Conservation (phyloP, 2,329 filamentous ascomycete genomes). For the Stagonosporopsis rhizophila region DNA sequence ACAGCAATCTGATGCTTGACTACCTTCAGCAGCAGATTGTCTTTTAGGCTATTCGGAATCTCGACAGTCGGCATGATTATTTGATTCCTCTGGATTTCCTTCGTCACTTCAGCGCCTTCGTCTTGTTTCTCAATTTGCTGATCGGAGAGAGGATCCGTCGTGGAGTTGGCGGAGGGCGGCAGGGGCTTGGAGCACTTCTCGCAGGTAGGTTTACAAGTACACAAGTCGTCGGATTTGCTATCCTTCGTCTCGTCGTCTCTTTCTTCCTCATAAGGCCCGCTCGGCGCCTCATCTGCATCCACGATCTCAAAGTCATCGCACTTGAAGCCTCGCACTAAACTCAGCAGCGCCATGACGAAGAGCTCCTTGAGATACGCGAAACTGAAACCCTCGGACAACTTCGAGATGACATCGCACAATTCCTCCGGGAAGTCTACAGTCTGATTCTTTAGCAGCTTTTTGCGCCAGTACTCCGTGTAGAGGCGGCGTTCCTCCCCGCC, state of each 20-base stretch:
- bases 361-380: conserved; percentile 54
- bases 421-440: conserved; percentile 48
- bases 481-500: conserved; percentile 39
- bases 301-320: conserved; percentile 37
- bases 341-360: conserved; percentile 49
- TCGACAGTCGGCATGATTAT: conserved; percentile 31
- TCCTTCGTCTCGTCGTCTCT: conserved; percentile 3
- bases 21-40: conserved; percentile 40
- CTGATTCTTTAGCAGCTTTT: conserved; percentile 43
- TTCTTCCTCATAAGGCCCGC: no score
- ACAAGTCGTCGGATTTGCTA: conserved; percentile 19
- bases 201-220: conserved; percentile 29
- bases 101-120: conserved; percentile 18
- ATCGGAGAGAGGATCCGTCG: background rate
- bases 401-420: conserved; percentile 41
- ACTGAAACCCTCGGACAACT: conserved; percentile 50
- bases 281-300: conserved; percentile 34
- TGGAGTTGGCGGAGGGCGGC: background rate
- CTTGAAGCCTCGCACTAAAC: conserved; percentile 40
- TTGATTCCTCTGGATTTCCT: conserved; percentile 28
- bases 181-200: conserved; percentile 29
- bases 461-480: conserved; percentile 53
- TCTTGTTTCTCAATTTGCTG: conserved; percentile 11
- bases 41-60: conserved; percentile 30
- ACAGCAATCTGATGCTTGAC: conserved; percentile 48